These are phyloP conservation scores for Phialophora expanda DNA, from an alignment of 2,329 filamentous ascomycete species.

Conservation along the genomic window DNA sequence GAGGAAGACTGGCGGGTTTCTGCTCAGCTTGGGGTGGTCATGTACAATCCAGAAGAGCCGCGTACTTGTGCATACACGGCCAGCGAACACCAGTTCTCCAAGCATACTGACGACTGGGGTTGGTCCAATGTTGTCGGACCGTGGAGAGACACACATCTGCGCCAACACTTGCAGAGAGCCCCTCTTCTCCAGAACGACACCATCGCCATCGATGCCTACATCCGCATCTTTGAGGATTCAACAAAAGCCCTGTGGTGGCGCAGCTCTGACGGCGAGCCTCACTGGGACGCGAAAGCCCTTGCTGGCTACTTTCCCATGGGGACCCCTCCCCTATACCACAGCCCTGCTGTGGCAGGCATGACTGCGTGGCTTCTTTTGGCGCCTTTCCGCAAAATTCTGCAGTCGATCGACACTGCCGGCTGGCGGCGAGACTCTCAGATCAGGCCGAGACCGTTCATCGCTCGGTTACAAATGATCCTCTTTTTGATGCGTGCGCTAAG, in stretches of 20 bases:
- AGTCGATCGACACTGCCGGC: slow-evolving; percentile 55
- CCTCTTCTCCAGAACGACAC: slow-evolving; percentile 66
- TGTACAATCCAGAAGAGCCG: slow-evolving; percentile 68
- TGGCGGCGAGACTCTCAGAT: slow-evolving; percentile 52
- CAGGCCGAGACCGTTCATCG: slow-evolving; percentile 58
- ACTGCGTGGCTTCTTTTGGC: slow-evolving; percentile 63
- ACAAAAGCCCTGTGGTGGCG: slow-evolving; percentile 68
- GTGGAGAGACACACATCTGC: slow-evolving; percentile 62
- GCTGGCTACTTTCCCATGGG: slow-evolving; percentile 62
- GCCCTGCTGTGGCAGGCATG: slow-evolving; percentile 60
- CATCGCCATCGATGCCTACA: slow-evolving; percentile 66
- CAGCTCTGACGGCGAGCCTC: slow-evolving; percentile 53
- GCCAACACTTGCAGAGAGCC: slow-evolving; percentile 63
- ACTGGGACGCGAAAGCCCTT: slow-evolving; percentile 62
- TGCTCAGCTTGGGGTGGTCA: slow-evolving; percentile 65
- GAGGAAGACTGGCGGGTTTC: slow-evolving; percentile 52
- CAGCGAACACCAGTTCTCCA: slow-evolving; percentile 65
- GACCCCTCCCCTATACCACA: slow-evolving; percentile 53
- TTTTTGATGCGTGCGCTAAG: slow-evolving; percentile 56
- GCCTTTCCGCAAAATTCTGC: slow-evolving; percentile 64
- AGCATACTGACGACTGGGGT: slow-evolving; percentile 65
- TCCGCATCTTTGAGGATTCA: slow-evolving; percentile 65
- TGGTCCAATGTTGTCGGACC: slow-evolving; percentile 67
- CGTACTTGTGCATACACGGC: slow-evolving; percentile 62
- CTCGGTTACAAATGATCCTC: slow-evolving; percentile 58